A percentile compares a stretch with the other conserved stretches of the same genome.
These are phyloP conservation scores for Mucor circinelloides DNA, from an alignment of 371 early-diverging fungal genomes.

Conservation along the genomic window DNA sequence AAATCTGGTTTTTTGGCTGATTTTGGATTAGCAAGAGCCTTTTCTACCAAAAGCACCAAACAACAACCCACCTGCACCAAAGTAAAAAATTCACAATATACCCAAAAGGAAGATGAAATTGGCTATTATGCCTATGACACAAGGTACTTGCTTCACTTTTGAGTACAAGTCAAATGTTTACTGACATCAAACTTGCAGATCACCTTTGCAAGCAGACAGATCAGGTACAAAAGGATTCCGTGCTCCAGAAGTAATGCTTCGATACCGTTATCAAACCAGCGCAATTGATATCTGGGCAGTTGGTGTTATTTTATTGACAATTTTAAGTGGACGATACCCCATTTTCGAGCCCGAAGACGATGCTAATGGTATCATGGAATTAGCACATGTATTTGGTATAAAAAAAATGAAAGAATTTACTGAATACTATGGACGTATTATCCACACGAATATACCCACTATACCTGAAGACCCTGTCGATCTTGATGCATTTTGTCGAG, in stretches of 20 bases:
- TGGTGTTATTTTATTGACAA: constrained; percentile 85
- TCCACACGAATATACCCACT: constrained; percentile 58
- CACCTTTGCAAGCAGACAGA: constrained; percentile 82
- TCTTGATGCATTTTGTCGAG: neutral
- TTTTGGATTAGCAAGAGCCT: constrained; percentile 96
- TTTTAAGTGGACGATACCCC: constrained; percentile 85
- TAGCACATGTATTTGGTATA: constrained; percentile 85
- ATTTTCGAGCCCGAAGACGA: constrained; percentile 91
- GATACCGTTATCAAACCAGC: constrained; percentile 9
- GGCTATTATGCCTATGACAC: constrained; percentile 41
- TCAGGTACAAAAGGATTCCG: constrained; percentile 99
- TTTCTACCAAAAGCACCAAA: neutral
- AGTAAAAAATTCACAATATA: neutral
- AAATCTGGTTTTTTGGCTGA: constrained; percentile 92
- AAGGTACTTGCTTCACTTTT: constrained; percentile 30
- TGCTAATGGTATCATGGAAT: constrained; percentile 84
- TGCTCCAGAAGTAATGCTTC: constrained; percentile 86
- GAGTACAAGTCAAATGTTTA: neutral
- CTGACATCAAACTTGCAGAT: constrained; percentile 47
- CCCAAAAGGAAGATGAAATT: constrained; percentile 9
- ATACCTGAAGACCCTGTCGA: constrained; percentile 47
- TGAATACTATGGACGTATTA: constrained; percentile 57
- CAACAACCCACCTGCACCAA: neutral
- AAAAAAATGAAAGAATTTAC: constrained; percentile 75
- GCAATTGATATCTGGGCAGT: constrained; percentile 93